Conservation (phyloP, 139 green algal species). For the Haematococcus lacustris region DNA sequence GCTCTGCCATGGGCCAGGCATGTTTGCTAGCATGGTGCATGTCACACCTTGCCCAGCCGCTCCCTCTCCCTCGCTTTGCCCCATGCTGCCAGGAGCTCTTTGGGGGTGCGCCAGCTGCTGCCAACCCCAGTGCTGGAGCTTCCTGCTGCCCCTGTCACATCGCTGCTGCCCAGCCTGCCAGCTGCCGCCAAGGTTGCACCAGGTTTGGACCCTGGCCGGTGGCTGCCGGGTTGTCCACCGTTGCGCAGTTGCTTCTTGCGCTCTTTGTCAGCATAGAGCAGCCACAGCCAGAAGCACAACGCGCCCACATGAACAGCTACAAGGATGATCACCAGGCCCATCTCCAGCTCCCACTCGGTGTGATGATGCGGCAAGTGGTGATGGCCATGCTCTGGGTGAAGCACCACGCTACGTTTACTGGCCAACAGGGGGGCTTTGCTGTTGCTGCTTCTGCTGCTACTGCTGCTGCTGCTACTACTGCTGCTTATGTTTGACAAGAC, state of each 20-base stretch:
- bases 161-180: background rate
- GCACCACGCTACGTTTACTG: slow-evolving; percentile 5
- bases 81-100: slow-evolving; percentile 13
- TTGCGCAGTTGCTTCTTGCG: background rate
- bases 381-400: slow-evolving; percentile 18
- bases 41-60: slow-evolving; percentile 20
- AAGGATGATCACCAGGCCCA: slow-evolving; percentile 17
- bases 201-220: background rate
- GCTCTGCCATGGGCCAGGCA: no score
- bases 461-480: no score
- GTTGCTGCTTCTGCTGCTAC: no score
- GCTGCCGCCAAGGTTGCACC: background rate
- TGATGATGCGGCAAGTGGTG: slow-evolving; percentile 14
- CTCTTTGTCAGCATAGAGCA: slow-evolving; percentile 1
- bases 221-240: background rate
- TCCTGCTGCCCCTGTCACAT: background rate
- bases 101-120: slow-evolving; percentile 13
- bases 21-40: no score
- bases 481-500: no score
- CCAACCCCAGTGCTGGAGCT: background rate
- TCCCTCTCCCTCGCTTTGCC: slow-evolving; percentile 10
- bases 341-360: background rate
- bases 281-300: slow-evolving; percentile 18
- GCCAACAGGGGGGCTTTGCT: no score
- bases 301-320: slow-evolving; percentile 11